Base-by-base conservation (phyloP, 2,329 filamentous ascomycete species). In the Aspergillus awamori region DNA sequence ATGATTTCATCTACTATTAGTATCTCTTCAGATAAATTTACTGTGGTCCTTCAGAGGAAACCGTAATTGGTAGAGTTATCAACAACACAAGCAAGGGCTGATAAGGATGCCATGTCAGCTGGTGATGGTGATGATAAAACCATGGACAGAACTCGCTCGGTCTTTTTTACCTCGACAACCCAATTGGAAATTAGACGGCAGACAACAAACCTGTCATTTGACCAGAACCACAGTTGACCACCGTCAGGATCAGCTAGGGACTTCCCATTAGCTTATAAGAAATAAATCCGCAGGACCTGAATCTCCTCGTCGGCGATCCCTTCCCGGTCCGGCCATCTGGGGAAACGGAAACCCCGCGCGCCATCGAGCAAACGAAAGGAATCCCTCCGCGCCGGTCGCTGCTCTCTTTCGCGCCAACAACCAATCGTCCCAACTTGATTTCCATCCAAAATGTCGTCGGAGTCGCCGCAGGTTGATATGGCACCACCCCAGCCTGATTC, bases 381-480 rank as follows among this genome's bases (percentile, higher is more conserved):
- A 76, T 72, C 60, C 69, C 72, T 75, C 74, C 74, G 74, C 74
- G 73, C 71, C 68, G 58, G 26, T 69, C 59, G 41, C 63, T 53
- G 55, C 62, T 62, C 45, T 66, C 57, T 65, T 61, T 51, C 47
- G 55, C 51, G 57, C 51, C 60, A 45, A 49, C 45, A 55, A 52
- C 45, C 26, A 36, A 58, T 62, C 55, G 45, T 28, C 59, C 36
- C 48, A 43, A 53, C 39, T 41, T 45, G 59, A 30, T 39, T 33
- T 17, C 33, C 24, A 56, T 33, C 20, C 60, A 43, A 33, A 13
- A 77, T 77, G 76, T 65, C 69, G 63, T 76, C 75, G 39, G 75
- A 74, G 60, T 73, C 73, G 26, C 70, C 74, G 45, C 70, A 71
- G 36, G 36, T 72, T 11, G 72, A 75, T 45, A 68, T 56, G 26